These are phyloP conservation scores for Cryptosporidium parvum DNA, from an alignment of 169 alveolate species.

Conservation along the genomic window DNA sequence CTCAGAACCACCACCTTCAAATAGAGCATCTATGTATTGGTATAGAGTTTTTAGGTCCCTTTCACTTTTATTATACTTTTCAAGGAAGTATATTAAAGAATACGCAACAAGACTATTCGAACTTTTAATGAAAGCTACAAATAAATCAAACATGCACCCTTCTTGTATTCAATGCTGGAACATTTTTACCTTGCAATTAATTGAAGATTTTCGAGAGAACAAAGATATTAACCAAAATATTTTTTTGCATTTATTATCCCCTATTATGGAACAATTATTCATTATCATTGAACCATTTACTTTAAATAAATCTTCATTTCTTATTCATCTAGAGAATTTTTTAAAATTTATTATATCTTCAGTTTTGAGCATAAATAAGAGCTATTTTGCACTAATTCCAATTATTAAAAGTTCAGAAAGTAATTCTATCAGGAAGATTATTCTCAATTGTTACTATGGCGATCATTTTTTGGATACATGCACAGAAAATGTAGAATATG, in stretches of 20 bases:
- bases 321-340: conserved; percentile 3
- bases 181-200: conserved; percentile 12
- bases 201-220: conserved; percentile 17
- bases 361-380: conserved; percentile 1
- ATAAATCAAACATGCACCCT: conserved; percentile 50
- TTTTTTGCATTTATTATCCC: conserved; percentile 46
- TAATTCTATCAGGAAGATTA: conserved; percentile 2
- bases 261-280: conserved; percentile 47
- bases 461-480: background rate
- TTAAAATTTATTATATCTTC: conserved; percentile 5
- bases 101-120: conserved; percentile 67
- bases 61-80: conserved; percentile 40
- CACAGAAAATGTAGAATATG: background rate
- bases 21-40: conserved; percentile 59
- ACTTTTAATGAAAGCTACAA: conserved; percentile 40
- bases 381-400: conserved; percentile 34
- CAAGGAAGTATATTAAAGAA: conserved; percentile 36
- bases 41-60: conserved; percentile 54
- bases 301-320: background rate
- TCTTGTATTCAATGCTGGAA: conserved; percentile 63
- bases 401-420: background rate
- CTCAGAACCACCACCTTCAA: conserved; percentile 44
- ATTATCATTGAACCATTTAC: conserved; percentile 10
- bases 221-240: conserved; percentile 27
- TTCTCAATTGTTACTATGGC: conserved; percentile 3